A percentile compares a stretch with the other conserved stretches of the same genome.
Evolutionary conservation across 2,329 filamentous ascomycete species (phyloP).

Genomic region (Paracoccidioides brasiliensis): DNA sequence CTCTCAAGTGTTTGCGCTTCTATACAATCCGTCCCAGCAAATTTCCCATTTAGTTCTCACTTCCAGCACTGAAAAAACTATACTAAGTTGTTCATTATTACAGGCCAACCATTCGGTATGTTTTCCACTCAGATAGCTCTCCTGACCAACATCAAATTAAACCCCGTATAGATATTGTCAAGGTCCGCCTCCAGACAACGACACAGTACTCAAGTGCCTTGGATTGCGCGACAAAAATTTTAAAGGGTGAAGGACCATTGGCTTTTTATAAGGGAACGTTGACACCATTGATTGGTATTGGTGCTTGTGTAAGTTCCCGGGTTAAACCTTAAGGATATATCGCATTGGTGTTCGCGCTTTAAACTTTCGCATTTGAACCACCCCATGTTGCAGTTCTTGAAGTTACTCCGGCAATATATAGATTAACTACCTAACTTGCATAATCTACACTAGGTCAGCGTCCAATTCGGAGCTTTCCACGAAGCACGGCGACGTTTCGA

Average conservation of each 20-base stretch:
- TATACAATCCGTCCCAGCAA: no score
- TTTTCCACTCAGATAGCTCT: slow-evolving; percentile 9
- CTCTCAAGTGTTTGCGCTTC: background rate
- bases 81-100: slow-evolving; percentile 16
- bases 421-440: slow-evolving; percentile 3
- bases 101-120: slow-evolving; percentile 55
- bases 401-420: background rate
- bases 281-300: slow-evolving; percentile 87
- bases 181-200: slow-evolving; percentile 89
- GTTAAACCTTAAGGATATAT: background rate
- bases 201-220: slow-evolving; percentile 68
- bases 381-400: background rate
- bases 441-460: slow-evolving; percentile 44
- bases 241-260: slow-evolving; percentile 69
- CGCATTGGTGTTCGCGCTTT: background rate
- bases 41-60: background rate
- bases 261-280: slow-evolving; percentile 99
- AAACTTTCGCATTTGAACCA: background rate
- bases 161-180: slow-evolving; percentile 63
- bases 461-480: slow-evolving; percentile 97
- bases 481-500: slow-evolving; percentile 79
- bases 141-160: slow-evolving; percentile 1
- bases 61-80: background rate
- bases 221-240: slow-evolving; percentile 70
- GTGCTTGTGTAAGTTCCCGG: slow-evolving; percentile 59